Percentiles rank a stretch among this genome's conserved stretches.
Evolutionary conservation across 495 filamentous ascomycete species (phyloP).

Genomic region (Neurospora pannonica): DNA sequence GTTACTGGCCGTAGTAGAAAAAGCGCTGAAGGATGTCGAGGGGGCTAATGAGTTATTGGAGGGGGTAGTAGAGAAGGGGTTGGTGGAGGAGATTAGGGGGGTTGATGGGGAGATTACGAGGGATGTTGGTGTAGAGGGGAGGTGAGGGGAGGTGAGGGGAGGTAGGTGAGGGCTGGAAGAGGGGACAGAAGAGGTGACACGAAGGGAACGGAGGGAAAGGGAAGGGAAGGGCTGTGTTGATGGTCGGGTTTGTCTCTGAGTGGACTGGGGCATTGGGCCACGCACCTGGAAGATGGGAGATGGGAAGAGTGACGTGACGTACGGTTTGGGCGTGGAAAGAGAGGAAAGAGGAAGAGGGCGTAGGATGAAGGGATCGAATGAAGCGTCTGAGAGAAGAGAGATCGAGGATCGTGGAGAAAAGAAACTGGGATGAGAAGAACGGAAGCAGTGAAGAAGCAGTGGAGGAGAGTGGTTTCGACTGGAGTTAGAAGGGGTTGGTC

Average conservation of each 20-base stretch:
- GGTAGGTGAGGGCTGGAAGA: too few relatives aligned
- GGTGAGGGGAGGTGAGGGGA: too few relatives aligned
- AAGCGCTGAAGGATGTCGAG: conserved; percentile 60
- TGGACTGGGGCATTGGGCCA: too few relatives aligned
- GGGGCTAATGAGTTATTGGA: conserved; percentile 44
- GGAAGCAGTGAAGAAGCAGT: too few relatives aligned
- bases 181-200: too few relatives aligned
- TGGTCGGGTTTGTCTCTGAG: too few relatives aligned
- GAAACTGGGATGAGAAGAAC: background rate
- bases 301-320: too few relatives aligned
- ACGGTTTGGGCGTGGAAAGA: background rate
- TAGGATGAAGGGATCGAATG: background rate
- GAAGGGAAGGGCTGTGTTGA: too few relatives aligned
- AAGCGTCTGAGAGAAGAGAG: background rate
- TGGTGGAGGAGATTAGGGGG: conserved; percentile 37
- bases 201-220: too few relatives aligned
- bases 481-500: too few relatives aligned
- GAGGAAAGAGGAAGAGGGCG: background rate
- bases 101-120: conserved; percentile 35
- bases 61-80: conserved; percentile 31
- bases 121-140: conserved; percentile 8
- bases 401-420: background rate
- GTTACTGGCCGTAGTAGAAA: conserved; percentile 55
- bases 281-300: too few relatives aligned
- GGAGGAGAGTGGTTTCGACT: too few relatives aligned